A percentile compares a stretch with the other conserved stretches of the same genome.
These are phyloP conservation scores for Camelina laxa DNA, from an alignment of 345 rosid genomes.

Conservation along the genomic window DNA sequence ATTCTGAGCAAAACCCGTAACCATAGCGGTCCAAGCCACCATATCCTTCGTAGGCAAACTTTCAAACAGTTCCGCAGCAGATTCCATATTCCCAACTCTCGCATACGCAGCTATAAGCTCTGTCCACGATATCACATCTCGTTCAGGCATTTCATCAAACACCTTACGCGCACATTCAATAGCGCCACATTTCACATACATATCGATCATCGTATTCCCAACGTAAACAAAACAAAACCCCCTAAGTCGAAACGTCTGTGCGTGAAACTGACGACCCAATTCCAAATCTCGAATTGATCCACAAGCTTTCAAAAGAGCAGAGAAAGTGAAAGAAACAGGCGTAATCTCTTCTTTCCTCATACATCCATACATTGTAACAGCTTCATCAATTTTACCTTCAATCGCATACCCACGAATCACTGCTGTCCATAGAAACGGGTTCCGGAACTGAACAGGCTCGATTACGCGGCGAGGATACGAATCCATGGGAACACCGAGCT, in stretches of 20 bases:
- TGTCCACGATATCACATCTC: conserved; percentile 71
- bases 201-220: conserved; percentile 62
- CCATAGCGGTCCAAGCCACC: conserved; percentile 85
- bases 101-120: conserved; percentile 65
- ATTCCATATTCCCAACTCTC: conserved; percentile 59
- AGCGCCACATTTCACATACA: conserved; percentile 66
- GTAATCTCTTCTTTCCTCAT: conserved; percentile 58
- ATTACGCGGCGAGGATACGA: conserved; percentile 62
- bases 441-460: conserved; percentile 55
- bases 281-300: conserved; percentile 45
- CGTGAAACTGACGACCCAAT: conserved; percentile 74
- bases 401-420: conserved; percentile 66
- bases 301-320: conserved; percentile 76
- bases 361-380: conserved; percentile 48
- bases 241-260: conserved; percentile 68
- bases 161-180: conserved; percentile 59
- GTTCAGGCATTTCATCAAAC: conserved; percentile 73
- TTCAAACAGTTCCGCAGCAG: conserved; percentile 57
- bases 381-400: conserved; percentile 50
- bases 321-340: conserved; percentile 79
- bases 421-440: conserved; percentile 79
- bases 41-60: conserved; percentile 59
- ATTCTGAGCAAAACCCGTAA: conserved; percentile 70
- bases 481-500: conserved; percentile 55
- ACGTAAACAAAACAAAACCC: conserved; percentile 67